These are phyloP conservation scores for Aspergillus flavus DNA, from an alignment of 2,329 filamentous ascomycete genomes.

Conservation along the genomic window DNA sequence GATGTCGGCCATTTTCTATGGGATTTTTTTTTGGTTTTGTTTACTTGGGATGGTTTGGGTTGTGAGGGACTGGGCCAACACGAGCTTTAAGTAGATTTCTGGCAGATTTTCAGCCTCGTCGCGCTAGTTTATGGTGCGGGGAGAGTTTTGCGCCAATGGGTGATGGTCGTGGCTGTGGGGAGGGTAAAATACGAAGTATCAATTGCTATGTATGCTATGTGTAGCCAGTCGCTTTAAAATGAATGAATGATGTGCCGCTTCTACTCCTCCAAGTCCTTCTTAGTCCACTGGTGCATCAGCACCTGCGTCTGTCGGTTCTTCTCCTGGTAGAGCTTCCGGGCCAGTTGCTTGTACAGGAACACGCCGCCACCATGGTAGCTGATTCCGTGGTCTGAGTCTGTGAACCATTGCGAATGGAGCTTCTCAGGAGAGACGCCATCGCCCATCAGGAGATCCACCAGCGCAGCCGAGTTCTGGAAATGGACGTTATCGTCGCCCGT, in stretches of 20 bases:
- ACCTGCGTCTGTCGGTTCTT: conserved; percentile 51
- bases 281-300: conserved; percentile 50
- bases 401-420: conserved; percentile 66
- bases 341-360: conserved; percentile 66
- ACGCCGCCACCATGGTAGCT: conserved; percentile 57
- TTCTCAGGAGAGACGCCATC: conserved; percentile 62
- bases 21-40: neutral
- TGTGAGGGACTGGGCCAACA: too few relatives aligned
- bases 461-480: conserved; percentile 66
- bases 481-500: conserved; percentile 73
- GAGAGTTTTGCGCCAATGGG: too few relatives aligned
- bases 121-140: too few relatives aligned
- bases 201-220: too few relatives aligned
- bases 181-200: too few relatives aligned
- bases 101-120: too few relatives aligned
- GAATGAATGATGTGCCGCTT: neutral
- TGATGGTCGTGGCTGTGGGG: too few relatives aligned
- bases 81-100: too few relatives aligned
- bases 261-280: neutral
- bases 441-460: conserved; percentile 64
- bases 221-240: too few relatives aligned
- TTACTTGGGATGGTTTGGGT: neutral
- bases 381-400: conserved; percentile 66
- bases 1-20: conserved; percentile 20
- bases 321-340: conserved; percentile 63